Conservation (phyloP, 176 grass and related monocot genomes). For the Microstegium vimineum region DNA sequence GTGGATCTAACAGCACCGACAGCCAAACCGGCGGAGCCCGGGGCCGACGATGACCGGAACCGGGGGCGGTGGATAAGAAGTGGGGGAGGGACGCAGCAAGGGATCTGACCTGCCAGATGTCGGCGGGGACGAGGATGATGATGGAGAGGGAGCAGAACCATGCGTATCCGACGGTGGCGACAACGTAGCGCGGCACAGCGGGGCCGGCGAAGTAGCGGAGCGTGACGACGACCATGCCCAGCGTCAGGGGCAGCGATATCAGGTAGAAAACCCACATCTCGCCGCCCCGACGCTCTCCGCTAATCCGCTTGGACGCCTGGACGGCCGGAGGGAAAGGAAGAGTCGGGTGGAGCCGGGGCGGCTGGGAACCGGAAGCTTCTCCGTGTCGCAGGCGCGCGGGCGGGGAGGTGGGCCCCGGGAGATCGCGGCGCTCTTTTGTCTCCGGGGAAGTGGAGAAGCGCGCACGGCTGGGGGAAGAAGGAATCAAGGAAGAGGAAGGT, state of each 20-base stretch:
- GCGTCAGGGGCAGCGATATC: slow-evolving; percentile 93
- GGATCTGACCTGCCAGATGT: slow-evolving; percentile 96
- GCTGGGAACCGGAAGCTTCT: slow-evolving; percentile 31
- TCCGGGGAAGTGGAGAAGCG: slow-evolving; percentile 26
- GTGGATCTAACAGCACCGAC: slow-evolving; percentile 35
- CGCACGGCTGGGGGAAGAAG: neutral
- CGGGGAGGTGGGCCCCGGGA: slow-evolving; percentile 22
- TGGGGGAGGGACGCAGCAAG: neutral
- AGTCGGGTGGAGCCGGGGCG: slow-evolving; percentile 12
- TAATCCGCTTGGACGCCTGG: slow-evolving; percentile 3
- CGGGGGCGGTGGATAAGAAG: neutral
- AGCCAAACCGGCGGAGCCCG: neutral
- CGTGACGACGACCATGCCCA: slow-evolving; percentile 93
- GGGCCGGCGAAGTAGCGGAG: slow-evolving; percentile 98
- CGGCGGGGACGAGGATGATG: slow-evolving; percentile 98
- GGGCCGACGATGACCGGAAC: neutral
- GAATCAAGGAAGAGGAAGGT: slow-evolving; percentile 17
- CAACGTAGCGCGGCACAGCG: slow-evolving; percentile 78
- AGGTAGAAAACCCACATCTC: slow-evolving; percentile 99
- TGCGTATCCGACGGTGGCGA: slow-evolving; percentile 91
- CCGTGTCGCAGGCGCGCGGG: slow-evolving; percentile 1
- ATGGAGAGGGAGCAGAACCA: slow-evolving; percentile 99
- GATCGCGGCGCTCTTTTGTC: slow-evolving; percentile 35
- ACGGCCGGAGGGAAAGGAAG: neutral
- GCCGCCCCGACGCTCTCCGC: slow-evolving; percentile 1